Evolutionary conservation across 1,284 basidiomycete species (phyloP).

Genomic region (Trichosporon faecale): DNA sequence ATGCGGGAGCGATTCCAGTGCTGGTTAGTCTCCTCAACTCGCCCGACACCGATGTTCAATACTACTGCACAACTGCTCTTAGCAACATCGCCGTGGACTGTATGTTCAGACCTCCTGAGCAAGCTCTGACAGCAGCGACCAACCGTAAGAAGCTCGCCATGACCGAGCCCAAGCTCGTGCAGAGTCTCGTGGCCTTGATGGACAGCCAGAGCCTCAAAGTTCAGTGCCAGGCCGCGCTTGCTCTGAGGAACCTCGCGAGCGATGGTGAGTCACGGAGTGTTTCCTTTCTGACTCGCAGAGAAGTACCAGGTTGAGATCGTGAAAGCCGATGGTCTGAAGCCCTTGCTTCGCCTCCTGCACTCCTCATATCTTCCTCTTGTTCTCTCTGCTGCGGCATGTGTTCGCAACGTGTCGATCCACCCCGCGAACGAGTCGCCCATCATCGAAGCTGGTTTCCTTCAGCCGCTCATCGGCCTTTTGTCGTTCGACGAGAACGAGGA

Average conservation of each 20-base stretch:
- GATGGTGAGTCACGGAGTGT: conserved; percentile 66
- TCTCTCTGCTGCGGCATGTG: conserved; percentile 95
- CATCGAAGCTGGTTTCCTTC: conserved; percentile 96
- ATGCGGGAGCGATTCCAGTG: conserved; percentile 96
- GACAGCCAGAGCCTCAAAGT: conserved; percentile 97
- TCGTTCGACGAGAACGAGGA: conserved; percentile 99
- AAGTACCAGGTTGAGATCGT: conserved; percentile 99
- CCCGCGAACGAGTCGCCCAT: conserved; percentile 98
- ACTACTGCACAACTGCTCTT: conserved; percentile 98
- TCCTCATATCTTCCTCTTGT: conserved; percentile 99
- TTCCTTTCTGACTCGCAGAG: conserved; percentile 58
- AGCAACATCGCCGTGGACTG: conserved; percentile 98
- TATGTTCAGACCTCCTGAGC: conserved; percentile 43
- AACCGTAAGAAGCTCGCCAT: conserved; percentile 96
- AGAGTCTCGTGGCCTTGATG: conserved; percentile 93
- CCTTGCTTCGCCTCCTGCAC: conserved; percentile 88
- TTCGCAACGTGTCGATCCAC: conserved; percentile 98
- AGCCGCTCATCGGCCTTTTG: conserved; percentile 91
- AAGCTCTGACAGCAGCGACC: conserved; percentile 55
- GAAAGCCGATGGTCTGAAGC: conserved; percentile 87
- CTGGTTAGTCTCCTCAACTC: conserved; percentile 92
- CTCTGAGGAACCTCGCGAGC: conserved; percentile 92
- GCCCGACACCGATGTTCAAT: conserved; percentile 98
- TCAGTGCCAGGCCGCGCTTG: conserved; percentile 96
- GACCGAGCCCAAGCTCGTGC: conserved; percentile 90